Conservation (phyloP, 225 moss, liverwort and hornwort species). For the Pseudisothecium myosuroides region DNA sequence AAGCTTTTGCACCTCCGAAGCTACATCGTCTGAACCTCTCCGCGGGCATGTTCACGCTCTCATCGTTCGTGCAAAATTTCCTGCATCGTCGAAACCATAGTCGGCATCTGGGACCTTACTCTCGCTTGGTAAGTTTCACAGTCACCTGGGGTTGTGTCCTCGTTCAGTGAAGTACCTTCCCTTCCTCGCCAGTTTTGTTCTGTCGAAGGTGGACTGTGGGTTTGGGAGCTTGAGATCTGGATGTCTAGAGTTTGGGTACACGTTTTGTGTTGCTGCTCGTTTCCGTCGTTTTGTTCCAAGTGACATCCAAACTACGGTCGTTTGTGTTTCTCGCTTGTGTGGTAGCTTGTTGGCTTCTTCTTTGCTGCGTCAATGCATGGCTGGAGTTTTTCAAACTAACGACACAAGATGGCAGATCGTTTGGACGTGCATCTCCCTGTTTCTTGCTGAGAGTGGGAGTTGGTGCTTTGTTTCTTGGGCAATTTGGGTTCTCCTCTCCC, state of each 20-base stretch:
- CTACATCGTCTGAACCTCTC: neutral
- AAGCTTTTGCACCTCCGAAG: neutral
- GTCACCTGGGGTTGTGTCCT: neutral
- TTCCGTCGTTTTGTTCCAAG: neutral
- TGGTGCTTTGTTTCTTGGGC: neutral
- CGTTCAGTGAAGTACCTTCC: neutral
- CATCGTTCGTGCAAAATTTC: neutral
- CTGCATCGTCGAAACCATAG: neutral
- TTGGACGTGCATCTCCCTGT: no score
- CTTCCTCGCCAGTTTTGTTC: neutral
- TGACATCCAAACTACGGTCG: neutral
- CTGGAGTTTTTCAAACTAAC: neutral
- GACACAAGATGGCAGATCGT: neutral
- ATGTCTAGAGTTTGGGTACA: neutral
- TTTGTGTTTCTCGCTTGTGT: neutral
- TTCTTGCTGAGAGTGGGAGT: neutral
- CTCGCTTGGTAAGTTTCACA: neutral
- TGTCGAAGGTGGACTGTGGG: neutral
- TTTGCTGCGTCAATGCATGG: neutral
- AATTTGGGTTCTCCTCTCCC: neutral
- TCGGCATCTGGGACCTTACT: neutral
- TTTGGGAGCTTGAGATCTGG: neutral
- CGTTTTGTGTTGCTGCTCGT: neutral
- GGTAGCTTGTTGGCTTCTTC: neutral
- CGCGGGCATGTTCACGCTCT: neutral